Evolutionary conservation across 495 filamentous ascomycete species (phyloP), one percentile per base, ranked within the genome.

Genomic region (Tetracladium marchalianum): DNA sequence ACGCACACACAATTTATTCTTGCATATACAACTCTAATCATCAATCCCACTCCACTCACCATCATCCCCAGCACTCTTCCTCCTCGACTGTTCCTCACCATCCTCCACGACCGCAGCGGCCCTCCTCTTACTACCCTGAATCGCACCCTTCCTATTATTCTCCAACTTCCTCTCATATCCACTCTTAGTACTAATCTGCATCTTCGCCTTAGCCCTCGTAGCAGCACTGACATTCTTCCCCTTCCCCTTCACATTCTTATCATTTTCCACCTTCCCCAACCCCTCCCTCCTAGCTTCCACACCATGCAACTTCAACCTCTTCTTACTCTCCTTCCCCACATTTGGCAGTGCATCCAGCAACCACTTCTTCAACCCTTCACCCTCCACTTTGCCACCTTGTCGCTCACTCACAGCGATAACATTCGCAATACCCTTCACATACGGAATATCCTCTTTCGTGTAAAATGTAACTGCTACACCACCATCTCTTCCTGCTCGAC

Each of bases 391-490:
- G 0, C 71, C 71, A 0, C 70, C 73, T 50, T 74, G 67, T 64
- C 80, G 85, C 67, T 95, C 86, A 53, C 85, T 85, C 24, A 76
- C 76, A 5, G 85, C 75, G 54, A 97, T 95, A 7, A 96, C 84
- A 56, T 95, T 95, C 33, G 89, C 90, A 33, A 98, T 84, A 48
- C 76, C 84, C 69, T 92, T 95, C 13, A 98, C 75, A 53, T 88
- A 87, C 1, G 83, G 80, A 17, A 96, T 80, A 60, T 98, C 92
- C 41, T 94, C 92, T 59, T 92, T 87, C 0, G 92, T 97, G 56
- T 94, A 98, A 48, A 90, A 81, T 0, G 92, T 97, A 0, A 97
- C 82, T 0, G 87, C 89, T n/a, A 93, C 76, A 17, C 92, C 92
- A 22, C 90, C 90, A 56, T 83, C 78, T 41, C 87, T 75, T 3